Evolutionary conservation across 352 stramenopile species (phyloP), one percentile per base, ranked within the genome.

Genomic region (Saprolegnia diclina): DNA sequence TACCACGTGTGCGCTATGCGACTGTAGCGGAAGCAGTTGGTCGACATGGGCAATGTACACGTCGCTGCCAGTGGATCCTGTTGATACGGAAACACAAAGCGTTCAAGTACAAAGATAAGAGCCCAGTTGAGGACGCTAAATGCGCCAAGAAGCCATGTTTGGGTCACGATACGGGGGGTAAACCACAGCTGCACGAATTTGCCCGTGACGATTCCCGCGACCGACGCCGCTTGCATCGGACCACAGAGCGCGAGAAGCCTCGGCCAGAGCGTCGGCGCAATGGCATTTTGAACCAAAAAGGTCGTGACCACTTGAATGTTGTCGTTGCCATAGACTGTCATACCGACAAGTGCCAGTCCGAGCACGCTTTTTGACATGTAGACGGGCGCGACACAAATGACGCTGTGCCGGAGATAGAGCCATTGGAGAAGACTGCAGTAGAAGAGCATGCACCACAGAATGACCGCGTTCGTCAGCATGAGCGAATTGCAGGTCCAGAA

Each of bases 101-200:
- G 7, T 16, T 57, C 52, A 38, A 57, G 32, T 16, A 7, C 7
- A 57, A 57, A 57, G 32, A 57, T 16, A 16, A 57, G 9, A 38
- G 9, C 9, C 52, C 52, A 57, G 32, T 57, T 57, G 52, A 57
- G 22, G 7, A 57, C 22, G 32, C 52, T 57, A 57, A 57, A 57
- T 16, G 7, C 52, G 7, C 7, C 7, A 16, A 57, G 52, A 38
- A 57, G 7, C 52, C 52, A 57, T 16, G 52, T 57, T 38, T 7
- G 52, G 7, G 52, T 57, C 7, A 57, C 52, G 14, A 57, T 57
- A 29, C 52, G 22, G 14, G 52, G 52, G 14, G 52, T 57, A 16
- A 57, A 57, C 52, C 52, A 57, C 22, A 57, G 52, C 52, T 57
- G 52, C 22, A 57, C 32, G 7, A 57, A 16, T 57, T 57, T 7